Evolutionary conservation across 768 basidiomycete genomes (phyloP).

Genomic region (Tricholoma flavovirens): DNA sequence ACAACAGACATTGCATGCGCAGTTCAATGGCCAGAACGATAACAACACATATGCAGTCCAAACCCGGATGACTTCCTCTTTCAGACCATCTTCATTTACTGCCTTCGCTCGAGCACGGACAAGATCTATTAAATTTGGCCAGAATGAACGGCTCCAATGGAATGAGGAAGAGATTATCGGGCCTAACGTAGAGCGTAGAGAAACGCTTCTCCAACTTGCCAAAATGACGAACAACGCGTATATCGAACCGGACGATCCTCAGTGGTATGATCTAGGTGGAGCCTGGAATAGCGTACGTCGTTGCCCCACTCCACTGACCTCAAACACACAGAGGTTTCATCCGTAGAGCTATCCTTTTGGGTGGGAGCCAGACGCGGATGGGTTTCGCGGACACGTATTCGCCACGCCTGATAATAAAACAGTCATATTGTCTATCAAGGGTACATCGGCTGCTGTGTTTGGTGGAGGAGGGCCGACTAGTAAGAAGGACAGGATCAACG

Average conservation of each 20-base stretch:
- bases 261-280: slow-evolving; percentile 74
- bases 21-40: slow-evolving; percentile 2
- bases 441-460: slow-evolving; percentile 75
- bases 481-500: slow-evolving; percentile 90
- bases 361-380: slow-evolving; percentile 85
- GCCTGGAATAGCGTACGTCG: slow-evolving; percentile 54
- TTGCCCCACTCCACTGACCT: background rate
- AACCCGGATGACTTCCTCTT: slow-evolving; percentile 32
- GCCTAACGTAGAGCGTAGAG: slow-evolving; percentile 73
- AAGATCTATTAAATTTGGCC: slow-evolving; percentile 40
- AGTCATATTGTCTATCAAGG: slow-evolving; percentile 86
- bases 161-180: slow-evolving; percentile 64
- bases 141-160: slow-evolving; percentile 54
- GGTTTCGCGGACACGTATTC: slow-evolving; percentile 89
- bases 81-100: slow-evolving; percentile 43
- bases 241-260: slow-evolving; percentile 48
- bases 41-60: slow-evolving; percentile 30
- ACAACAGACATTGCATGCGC: slow-evolving; percentile 8
- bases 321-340: slow-evolving; percentile 1
- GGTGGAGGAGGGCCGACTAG: slow-evolving; percentile 78
- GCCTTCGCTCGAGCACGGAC: slow-evolving; percentile 37
- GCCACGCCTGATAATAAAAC: slow-evolving; percentile 79
- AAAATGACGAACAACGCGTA: slow-evolving; percentile 98
- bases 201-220: slow-evolving; percentile 75
- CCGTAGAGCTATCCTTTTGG: slow-evolving; percentile 71